Evolutionary conservation across 2,329 filamentous ascomycete genomes (phyloP).

Genomic region (Arthrinium phaeospermum): DNA sequence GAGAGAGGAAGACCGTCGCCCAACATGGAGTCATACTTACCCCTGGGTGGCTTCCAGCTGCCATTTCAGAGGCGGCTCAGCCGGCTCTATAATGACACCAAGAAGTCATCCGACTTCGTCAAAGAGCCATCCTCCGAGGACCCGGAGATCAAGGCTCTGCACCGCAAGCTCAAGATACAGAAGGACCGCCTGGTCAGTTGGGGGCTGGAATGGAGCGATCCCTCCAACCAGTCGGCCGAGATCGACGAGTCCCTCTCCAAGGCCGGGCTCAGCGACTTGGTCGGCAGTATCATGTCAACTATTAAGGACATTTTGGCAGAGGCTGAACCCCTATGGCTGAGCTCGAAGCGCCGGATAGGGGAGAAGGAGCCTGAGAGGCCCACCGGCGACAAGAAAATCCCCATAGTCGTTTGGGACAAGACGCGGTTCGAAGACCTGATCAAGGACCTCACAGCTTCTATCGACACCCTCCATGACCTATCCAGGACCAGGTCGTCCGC

Average conservation of each 20-base stretch:
- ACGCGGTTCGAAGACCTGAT: conserved; percentile 77
- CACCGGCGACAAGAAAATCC: conserved; percentile 56
- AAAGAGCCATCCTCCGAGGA: conserved; percentile 68
- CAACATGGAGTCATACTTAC: conserved; percentile 58
- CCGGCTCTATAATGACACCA: conserved; percentile 81
- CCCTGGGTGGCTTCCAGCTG: conserved; percentile 57
- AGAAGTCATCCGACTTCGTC: conserved; percentile 77
- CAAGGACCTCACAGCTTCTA: conserved; percentile 75
- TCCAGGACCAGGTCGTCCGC: conserved; percentile 67
- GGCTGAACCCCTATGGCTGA: conserved; percentile 73
- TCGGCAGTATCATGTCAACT: conserved; percentile 78
- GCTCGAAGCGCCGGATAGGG: conserved; percentile 55
- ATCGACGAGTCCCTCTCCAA: conserved; percentile 75
- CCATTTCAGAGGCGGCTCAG: conserved; percentile 69
- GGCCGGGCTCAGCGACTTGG: conserved; percentile 76
- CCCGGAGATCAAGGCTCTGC: conserved; percentile 73
- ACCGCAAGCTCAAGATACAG: conserved; percentile 80
- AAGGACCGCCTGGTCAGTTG: conserved; percentile 80
- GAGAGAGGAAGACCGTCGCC: neutral
- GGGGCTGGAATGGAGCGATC: conserved; percentile 83
- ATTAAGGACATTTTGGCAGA: conserved; percentile 80
- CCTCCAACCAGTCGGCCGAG: conserved; percentile 65
- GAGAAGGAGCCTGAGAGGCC: conserved; percentile 45
- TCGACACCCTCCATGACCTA: conserved; percentile 80
- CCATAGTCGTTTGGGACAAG: conserved; percentile 70